These are phyloP conservation scores for Quercus tomentella DNA, from an alignment of 331 rosid genomes.

Conservation along the genomic window DNA sequence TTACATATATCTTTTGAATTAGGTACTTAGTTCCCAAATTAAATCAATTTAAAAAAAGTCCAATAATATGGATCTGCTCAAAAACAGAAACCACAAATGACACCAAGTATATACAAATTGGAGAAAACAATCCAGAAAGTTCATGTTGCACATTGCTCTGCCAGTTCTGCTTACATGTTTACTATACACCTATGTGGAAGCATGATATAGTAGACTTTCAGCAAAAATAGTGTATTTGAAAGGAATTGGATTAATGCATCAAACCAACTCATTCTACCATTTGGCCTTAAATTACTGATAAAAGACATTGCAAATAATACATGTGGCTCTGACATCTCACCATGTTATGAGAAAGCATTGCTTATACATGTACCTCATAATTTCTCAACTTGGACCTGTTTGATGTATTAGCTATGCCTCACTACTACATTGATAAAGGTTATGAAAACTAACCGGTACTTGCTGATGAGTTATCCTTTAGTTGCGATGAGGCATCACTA, in stretches of 20 bases:
- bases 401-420: background rate
- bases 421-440: background rate
- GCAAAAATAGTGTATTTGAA: background rate
- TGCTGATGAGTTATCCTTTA: conserved; percentile 40
- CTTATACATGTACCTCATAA: background rate
- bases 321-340: background rate
- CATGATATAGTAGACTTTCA: background rate
- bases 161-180: background rate
- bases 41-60: background rate
- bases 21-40: conserved; percentile 3
- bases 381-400: background rate
- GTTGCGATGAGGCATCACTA: conserved; percentile 23
- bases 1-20: conserved; percentile 7
- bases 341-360: background rate
- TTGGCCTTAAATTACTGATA: background rate
- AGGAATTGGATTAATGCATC: background rate
- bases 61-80: background rate
- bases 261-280: background rate
- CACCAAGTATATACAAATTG: background rate
- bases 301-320: background rate
- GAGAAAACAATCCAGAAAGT: background rate
- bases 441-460: conserved; percentile 42
- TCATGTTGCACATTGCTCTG: background rate
- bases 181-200: background rate
- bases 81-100: background rate